phyloP scores from a whole-genome alignment of 306 rosid genomes.

The Pterocarpus santalinus region DNA sequence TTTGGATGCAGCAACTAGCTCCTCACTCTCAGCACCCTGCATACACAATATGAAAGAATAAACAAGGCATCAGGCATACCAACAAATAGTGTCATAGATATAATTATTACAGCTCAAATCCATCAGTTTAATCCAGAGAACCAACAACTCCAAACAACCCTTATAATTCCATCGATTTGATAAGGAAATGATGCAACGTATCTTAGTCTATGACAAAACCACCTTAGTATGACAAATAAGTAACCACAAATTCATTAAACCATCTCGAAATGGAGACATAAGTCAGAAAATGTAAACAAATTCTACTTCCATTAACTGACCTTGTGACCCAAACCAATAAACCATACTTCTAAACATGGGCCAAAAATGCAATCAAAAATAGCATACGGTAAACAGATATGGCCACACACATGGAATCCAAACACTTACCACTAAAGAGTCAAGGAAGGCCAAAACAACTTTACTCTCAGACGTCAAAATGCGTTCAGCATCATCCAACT shows the following conservation, averaged over 20 bases:
- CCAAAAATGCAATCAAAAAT: not conserved
- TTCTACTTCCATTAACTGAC: slow-evolving; percentile 1
- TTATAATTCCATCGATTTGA: not conserved
- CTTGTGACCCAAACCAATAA: slow-evolving; percentile 1
- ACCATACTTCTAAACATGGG: not conserved
- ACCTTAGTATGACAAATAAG: not conserved
- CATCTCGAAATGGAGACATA: slow-evolving; percentile 4
- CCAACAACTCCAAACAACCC: slow-evolving; percentile 10
- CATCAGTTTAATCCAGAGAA: slow-evolving; percentile 32
- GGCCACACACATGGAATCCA: not conserved
- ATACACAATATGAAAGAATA: slow-evolving; percentile 27
- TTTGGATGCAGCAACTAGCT: slow-evolving; percentile 90
- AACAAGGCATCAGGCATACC: slow-evolving; percentile 21
- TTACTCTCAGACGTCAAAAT: slow-evolving; percentile 75
- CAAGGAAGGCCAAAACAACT: slow-evolving; percentile 88
- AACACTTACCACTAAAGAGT: slow-evolving; percentile 84
- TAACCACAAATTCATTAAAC: not conserved
- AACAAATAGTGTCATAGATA: slow-evolving; percentile 29
- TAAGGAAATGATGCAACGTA: not conserved
- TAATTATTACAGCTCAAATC: slow-evolving; percentile 29
- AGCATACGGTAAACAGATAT: not conserved
- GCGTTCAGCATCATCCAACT: slow-evolving; percentile 81
- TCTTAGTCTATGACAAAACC: slow-evolving; percentile 3
- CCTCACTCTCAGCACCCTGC: slow-evolving; percentile 94
- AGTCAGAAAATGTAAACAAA: not conserved